Conservation (phyloP, 768 basidiomycete species). For the Mrakia gelida region DNA sequence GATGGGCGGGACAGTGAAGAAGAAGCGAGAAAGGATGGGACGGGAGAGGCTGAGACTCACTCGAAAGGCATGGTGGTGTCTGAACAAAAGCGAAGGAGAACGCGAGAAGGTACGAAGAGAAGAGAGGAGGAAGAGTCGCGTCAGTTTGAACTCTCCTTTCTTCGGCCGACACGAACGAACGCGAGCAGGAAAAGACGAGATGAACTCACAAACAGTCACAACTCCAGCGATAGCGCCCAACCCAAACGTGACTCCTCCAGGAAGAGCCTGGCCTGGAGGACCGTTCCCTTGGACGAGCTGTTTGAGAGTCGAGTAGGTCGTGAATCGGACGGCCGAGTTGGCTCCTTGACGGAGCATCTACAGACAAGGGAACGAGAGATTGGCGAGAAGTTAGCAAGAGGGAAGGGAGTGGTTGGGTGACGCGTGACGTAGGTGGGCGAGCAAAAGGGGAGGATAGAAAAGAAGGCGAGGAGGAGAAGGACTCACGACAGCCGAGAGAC, state of each 20-base stretch:
- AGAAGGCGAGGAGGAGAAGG: neutral
- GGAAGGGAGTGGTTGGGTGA: neutral
- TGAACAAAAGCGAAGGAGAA: neutral
- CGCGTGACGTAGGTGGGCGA: too few species aligned
- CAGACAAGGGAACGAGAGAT: neutral
- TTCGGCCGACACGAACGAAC: neutral
- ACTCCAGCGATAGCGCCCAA: constrained; percentile 91
- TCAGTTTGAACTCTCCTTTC: neutral
- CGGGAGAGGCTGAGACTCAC: constrained; percentile 35
- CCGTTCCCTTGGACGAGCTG: constrained; percentile 83
- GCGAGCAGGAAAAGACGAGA: neutral
- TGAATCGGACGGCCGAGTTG: constrained; percentile 93
- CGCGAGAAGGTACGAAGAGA: constrained; percentile 13
- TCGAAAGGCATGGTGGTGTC: constrained; percentile 48
- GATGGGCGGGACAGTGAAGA: too few species aligned
- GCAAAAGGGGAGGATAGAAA: too few species aligned
- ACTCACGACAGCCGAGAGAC: constrained; percentile 86
- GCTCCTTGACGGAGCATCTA: constrained; percentile 98
- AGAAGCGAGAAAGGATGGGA: neutral
- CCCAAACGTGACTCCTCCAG: constrained; percentile 82
- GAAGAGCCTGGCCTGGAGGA: constrained; percentile 76
- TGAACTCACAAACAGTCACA: constrained; percentile 76
- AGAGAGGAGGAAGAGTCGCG: constrained; percentile 54
- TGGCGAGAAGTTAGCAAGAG: neutral
- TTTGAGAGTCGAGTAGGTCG: constrained; percentile 89